These are phyloP conservation scores for Colletotrichum orchidophilum DNA, from an alignment of 2,329 filamentous ascomycete genomes.

Conservation along the genomic window DNA sequence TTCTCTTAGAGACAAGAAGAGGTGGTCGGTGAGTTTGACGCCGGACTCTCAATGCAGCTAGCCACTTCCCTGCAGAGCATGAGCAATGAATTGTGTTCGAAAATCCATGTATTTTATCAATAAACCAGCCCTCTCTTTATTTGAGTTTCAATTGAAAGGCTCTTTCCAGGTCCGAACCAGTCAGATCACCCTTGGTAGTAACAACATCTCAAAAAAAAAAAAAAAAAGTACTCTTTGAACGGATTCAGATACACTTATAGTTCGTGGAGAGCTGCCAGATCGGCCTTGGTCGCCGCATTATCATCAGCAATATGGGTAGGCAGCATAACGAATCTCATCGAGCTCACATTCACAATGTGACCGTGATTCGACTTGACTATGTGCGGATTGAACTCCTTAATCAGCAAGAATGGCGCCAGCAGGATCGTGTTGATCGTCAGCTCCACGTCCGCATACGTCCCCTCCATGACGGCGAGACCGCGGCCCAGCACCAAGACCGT, in stretches of 20 bases:
- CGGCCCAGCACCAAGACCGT: conserved; percentile 43
- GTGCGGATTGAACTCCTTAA: conserved; percentile 64
- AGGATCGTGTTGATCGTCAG: conserved; percentile 56
- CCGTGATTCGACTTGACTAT: conserved; percentile 69
- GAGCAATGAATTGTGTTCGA: too few species aligned
- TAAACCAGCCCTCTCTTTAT: background rate
- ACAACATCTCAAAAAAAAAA: too few species aligned
- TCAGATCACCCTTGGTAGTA: too few species aligned
- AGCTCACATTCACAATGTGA: conserved; percentile 70
- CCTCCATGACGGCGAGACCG: conserved; percentile 40
- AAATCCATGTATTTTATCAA: too few species aligned
- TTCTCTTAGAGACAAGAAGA: too few species aligned
- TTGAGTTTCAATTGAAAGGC: background rate
- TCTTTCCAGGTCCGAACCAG: too few species aligned
- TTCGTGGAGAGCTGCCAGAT: conserved; percentile 36
- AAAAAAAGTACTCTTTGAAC: too few species aligned
- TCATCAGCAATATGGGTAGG: conserved; percentile 68
- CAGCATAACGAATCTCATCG: conserved; percentile 61
- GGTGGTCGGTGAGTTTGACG: too few species aligned
- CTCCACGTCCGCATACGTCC: conserved; percentile 41
- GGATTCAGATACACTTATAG: too few species aligned
- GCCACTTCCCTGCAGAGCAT: too few species aligned
- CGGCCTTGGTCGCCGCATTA: conserved; percentile 65
- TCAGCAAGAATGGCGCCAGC: conserved; percentile 66
- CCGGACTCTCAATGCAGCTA: too few species aligned